Evolutionary conservation across 2,329 filamentous ascomycete species (phyloP), one percentile per base, ranked within the genome.

Genomic region (Erysiphe pulchra): DNA sequence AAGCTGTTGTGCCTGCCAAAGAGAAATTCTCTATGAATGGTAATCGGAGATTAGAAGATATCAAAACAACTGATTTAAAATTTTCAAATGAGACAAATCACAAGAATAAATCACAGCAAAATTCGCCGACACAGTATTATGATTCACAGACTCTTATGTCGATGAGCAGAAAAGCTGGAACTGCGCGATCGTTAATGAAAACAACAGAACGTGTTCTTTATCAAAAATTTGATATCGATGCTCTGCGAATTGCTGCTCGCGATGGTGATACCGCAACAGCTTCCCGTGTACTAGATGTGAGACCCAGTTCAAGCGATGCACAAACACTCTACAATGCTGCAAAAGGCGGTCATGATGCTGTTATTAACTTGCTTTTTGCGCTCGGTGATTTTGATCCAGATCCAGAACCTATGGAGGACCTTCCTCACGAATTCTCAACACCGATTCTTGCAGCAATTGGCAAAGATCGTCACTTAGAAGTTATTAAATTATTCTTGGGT

Each of bases 381-480:
- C 62, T 67, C 47, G 61, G 64, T 34, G 61, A 65, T 46, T 69
- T 72, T 16, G 68, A 78, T 54, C 68, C 72, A 8, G 82, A 90
- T 53, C 84, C 84, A 31, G 66, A 70, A 7, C 73, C 81, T 12
- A 61, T 85, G 42, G 55, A 65, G 9, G 60, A 59, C 14, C 64
- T 65, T 48, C 66, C 68, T 28, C 62, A 69, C 38, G 85, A 90
- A 47, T 77, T 81, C 55, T 80, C 86, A 45, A 95, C 87, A 1
- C 90, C 90, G 1, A 92, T 98, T 67, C 71, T 94, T 34, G 85
- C 86, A 48, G 86, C 90, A 1, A 94, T 98, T 51, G 87, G 90
- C 14, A 80, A 87, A 53, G 74, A 77, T 50, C 90, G 93, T 54
- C 90, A 93, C 54, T 70, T 90, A 44, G 80, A 83, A 52, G 83